A percentile compares a stretch with the other conserved stretches of the same genome.
Evolutionary conservation across 331 rosid genomes (phyloP).

Genomic region (Acacia pycnantha): DNA sequence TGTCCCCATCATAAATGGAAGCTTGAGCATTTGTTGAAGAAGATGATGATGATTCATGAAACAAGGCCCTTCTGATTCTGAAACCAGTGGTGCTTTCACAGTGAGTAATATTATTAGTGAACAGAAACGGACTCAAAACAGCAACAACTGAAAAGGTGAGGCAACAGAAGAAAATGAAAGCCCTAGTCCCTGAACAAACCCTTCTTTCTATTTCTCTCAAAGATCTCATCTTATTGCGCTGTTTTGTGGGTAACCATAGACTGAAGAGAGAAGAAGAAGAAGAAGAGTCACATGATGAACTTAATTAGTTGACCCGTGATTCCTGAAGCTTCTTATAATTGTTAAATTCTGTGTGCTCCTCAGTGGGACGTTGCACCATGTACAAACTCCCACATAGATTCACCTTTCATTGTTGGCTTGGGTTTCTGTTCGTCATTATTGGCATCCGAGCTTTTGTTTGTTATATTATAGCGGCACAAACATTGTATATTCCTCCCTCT

Average conservation of each 20-base stretch:
- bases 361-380: constrained; percentile 46
- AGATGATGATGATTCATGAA: constrained; percentile 32
- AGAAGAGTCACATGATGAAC: constrained; percentile 55
- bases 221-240: constrained; percentile 55
- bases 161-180: constrained; percentile 46
- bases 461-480: neutral
- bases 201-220: constrained; percentile 41
- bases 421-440: neutral
- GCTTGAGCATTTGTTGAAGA: constrained; percentile 16
- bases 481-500: too few relatives aligned
- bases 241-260: neutral
- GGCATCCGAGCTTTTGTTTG: constrained; percentile 22
- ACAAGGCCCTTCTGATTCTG: constrained; percentile 29
- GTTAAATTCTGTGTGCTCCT: constrained; percentile 38
- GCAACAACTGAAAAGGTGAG: constrained; percentile 25
- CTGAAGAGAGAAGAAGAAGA: neutral
- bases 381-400: neutral
- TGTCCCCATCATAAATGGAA: constrained; percentile 49
- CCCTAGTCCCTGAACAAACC: constrained; percentile 22
- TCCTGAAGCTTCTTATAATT: constrained; percentile 81
- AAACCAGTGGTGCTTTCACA: neutral
- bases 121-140: constrained; percentile 38
- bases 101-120: constrained; percentile 10
- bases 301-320: constrained; percentile 53
- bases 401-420: neutral